Evolutionary conservation across 768 basidiomycete genomes (phyloP).

Genomic region (Lyophyllum atratum): DNA sequence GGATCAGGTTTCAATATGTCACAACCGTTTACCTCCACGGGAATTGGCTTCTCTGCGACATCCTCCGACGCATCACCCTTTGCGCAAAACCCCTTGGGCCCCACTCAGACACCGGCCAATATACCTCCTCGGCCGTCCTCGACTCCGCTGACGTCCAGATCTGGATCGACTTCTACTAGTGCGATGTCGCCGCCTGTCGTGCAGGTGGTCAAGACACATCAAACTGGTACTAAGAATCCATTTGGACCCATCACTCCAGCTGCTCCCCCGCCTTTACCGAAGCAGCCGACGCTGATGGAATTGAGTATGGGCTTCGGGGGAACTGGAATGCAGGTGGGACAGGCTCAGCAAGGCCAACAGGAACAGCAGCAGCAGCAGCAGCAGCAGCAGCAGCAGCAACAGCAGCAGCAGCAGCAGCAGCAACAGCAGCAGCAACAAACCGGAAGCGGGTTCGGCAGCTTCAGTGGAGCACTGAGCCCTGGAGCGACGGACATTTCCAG

Average conservation of each 20-base stretch:
- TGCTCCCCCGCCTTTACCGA: conserved; percentile 67
- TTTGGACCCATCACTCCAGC: conserved; percentile 73
- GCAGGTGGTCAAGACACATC: conserved; percentile 79
- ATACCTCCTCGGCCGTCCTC: conserved; percentile 67
- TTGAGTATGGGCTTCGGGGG: conserved; percentile 54
- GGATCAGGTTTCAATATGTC: neutral
- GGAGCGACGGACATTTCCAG: conserved; percentile 61
- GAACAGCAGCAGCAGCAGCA: conserved; percentile 24
- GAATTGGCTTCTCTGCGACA: conserved; percentile 19
- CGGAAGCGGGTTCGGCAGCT: conserved; percentile 35
- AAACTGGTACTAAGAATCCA: conserved; percentile 94
- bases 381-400: conserved; percentile 25
- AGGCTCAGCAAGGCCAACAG: conserved; percentile 27
- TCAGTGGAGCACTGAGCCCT: conserved; percentile 41
- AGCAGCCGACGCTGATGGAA: conserved; percentile 80
- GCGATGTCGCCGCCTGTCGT: conserved; percentile 44
- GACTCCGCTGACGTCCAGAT: conserved; percentile 63
- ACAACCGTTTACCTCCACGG: conserved; percentile 19
- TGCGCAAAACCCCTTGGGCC: conserved; percentile 17
- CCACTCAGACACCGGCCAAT: conserved; percentile 17
- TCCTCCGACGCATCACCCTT: conserved; percentile 25
- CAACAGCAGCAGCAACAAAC: conserved; percentile 18
- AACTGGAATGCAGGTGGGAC: conserved; percentile 11
- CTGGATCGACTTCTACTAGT: conserved; percentile 27
- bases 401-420: conserved; percentile 25